Evolutionary conservation across 768 basidiomycete genomes (phyloP), one percentile per base, ranked within the genome.

Genomic region (Mycena belliarum): DNA sequence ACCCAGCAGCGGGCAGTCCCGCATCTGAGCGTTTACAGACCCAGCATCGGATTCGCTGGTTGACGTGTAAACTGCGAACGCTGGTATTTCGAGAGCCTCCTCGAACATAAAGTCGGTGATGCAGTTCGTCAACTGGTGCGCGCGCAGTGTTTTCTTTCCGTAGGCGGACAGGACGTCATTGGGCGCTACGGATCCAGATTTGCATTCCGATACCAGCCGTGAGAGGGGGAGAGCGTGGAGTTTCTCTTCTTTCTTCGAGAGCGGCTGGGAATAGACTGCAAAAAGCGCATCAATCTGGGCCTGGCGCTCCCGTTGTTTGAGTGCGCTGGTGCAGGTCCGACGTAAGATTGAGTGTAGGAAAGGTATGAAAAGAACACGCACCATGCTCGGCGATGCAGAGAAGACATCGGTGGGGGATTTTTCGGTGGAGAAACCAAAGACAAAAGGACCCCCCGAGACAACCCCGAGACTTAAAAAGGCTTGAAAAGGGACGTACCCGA

Each of bases 101-200:
- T 63, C 65, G 50, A 84, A 80, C 72, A 84, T 75, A 49, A 87
- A 73, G 63, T 86, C 84, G 16, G 83, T 82, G 61, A 87, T 72
- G 64, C 86, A 87, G 65, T 87, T 87, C 28, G 83, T 85, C 59
- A 73, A 70, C 24, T 70, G 69, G 49, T 82, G 81, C 0, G 81
- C 82, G 48, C 73, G 68, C 9, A 84, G 60, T 0, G 83, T 76
- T 47, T 76, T 76, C 60, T 82, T 80, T 25, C 75, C 76, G 65
- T 82, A 84, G 0, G 77, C 75, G 1, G 66, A 64, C 23, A 84
- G 66, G 47, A 81, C 63, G 23, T 76, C 73, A 12, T 55, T 62
- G 56, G 80, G 79, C 4, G 77, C 65, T 25, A 80, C 65, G 6
- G 65, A 52, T 21, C 80, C 81, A 20, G 75, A 66, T 32, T 69